Percentiles rank a stretch among this genome's conserved stretches.
These are phyloP conservation scores for Aspergillus carbonarius DNA, from an alignment of 2,329 filamentous ascomycete species.

Conservation along the genomic window DNA sequence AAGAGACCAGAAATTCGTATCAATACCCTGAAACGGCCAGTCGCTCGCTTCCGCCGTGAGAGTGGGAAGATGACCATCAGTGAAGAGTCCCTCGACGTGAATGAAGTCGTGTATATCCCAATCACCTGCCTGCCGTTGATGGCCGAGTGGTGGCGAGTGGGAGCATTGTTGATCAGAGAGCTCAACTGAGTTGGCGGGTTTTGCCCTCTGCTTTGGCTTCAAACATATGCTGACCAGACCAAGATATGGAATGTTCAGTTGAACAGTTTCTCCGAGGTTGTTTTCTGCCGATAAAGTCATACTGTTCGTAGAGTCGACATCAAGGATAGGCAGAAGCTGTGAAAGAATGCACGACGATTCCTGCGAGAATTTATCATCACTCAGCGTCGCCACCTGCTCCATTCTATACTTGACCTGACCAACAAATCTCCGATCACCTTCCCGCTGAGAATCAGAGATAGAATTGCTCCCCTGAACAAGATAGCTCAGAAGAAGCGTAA, in stretches of 20 bases:
- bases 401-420: background rate
- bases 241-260: background rate
- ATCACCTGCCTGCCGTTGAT: background rate
- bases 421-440: background rate
- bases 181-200: background rate
- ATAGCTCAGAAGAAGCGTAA: background rate
- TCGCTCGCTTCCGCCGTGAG: background rate
- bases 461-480: background rate
- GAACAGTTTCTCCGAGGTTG: background rate
- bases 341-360: background rate
- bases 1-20: background rate
- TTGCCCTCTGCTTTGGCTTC: background rate
- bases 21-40: background rate
- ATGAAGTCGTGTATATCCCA: background rate
- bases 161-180: background rate
- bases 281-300: background rate
- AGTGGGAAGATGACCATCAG: background rate
- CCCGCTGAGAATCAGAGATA: background rate
- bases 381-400: background rate
- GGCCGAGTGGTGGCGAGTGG: too few relatives aligned
- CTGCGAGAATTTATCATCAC: background rate
- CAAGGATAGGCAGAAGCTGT: background rate
- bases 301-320: background rate
- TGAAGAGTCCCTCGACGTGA: background rate
- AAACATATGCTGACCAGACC: background rate